Evolutionary conservation across 2,329 filamentous ascomycete genomes (phyloP).

Genomic region (Penicillium occitanis): DNA sequence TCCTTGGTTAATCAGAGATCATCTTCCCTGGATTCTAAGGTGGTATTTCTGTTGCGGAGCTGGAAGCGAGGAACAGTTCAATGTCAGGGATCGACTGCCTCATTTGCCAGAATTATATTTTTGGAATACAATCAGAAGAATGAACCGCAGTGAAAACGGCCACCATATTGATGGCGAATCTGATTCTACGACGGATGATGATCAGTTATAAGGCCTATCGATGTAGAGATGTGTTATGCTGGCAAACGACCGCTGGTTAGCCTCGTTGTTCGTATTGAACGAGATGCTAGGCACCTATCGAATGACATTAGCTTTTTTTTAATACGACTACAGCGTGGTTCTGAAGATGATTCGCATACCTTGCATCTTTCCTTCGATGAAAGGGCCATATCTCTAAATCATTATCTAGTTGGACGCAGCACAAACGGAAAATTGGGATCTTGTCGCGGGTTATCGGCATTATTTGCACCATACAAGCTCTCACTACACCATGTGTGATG

Average conservation of each 20-base stretch:
- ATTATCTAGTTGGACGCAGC: neutral
- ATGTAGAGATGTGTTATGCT: neutral
- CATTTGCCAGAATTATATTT: conserved; percentile 6
- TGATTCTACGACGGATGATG: neutral
- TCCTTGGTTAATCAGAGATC: conserved; percentile 14
- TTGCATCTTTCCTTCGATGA: neutral
- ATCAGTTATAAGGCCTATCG: neutral
- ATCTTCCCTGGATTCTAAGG: conserved; percentile 16
- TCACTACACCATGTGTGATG: neutral
- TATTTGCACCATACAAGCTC: neutral
- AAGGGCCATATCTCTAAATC: neutral
- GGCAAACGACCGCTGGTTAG: neutral
- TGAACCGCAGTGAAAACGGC: neutral
- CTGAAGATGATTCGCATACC: neutral
- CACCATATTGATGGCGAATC: neutral
- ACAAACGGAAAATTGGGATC: neutral
- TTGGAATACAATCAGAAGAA: conserved; percentile 11
- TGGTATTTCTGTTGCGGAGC: conserved; percentile 19
- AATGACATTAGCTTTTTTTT: neutral
- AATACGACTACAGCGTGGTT: too few species aligned
- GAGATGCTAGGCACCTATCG: neutral
- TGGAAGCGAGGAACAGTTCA: neutral
- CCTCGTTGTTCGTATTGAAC: neutral
- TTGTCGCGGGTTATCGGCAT: conserved; percentile 5
- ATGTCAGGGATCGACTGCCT: neutral